Evolutionary conservation across 345 rosid genomes (phyloP).

Genomic region (Angophora floribunda): DNA sequence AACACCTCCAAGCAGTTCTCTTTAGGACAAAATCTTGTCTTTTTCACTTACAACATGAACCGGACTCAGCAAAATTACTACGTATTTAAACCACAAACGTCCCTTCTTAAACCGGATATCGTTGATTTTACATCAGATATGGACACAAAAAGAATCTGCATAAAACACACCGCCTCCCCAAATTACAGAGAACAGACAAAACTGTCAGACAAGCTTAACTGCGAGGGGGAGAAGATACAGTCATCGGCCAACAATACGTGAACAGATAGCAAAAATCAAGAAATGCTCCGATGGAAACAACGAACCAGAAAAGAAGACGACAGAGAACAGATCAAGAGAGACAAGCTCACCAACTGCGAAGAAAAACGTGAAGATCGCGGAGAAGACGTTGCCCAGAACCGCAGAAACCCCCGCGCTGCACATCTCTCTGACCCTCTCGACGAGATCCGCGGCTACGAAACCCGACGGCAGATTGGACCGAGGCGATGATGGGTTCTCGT

Average conservation of each 20-base stretch:
- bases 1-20: not conserved
- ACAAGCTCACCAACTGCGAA: slow-evolving; percentile 75
- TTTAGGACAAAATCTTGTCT: not conserved
- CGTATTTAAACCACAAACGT: not conserved
- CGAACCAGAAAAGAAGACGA: not conserved
- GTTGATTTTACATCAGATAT: not conserved
- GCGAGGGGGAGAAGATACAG: not conserved
- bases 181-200: not conserved
- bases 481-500: slow-evolving; percentile 32
- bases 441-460: slow-evolving; percentile 32
- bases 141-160: not conserved
- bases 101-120: not conserved
- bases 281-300: not conserved
- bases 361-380: slow-evolving; percentile 93
- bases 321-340: not conserved
- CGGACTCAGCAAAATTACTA: not conserved
- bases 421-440: slow-evolving; percentile 55
- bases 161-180: not conserved
- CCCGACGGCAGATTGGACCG: slow-evolving; percentile 31
- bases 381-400: slow-evolving; percentile 71
- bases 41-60: not conserved
- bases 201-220: not conserved
- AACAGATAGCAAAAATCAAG: not conserved
- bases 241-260: not conserved
- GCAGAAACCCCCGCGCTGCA: slow-evolving; percentile 67